Base-by-base conservation (phyloP, 805 yeast genomes). In the Brettanomyces nanus region DNA sequence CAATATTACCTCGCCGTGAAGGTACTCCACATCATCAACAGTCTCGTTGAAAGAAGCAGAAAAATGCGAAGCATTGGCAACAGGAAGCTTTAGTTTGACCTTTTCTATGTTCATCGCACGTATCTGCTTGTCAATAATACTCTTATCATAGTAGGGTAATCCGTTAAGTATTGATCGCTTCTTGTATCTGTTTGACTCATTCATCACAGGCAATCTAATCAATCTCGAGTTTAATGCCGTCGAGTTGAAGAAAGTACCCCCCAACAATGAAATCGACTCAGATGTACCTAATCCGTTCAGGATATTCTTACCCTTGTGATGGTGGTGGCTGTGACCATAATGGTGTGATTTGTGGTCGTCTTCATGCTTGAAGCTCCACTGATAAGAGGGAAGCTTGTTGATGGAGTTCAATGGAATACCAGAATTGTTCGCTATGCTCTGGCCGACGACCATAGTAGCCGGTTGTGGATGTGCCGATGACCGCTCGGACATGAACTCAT, bases 1-100 rank as follows among this genome's bases (percentile, higher is more conserved):
- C 17, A 68, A 44, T 22, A 66, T 66, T 21, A 72, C 70, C 6
- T 67, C 57, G 30, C 74, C 73, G 42, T 73, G 79, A 5, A 63
- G 44, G 44, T 69, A 68, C 44, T 73, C 77, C 25, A 72, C 49
- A 43, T 70, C 73, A 39, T 58, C 66, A 18, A 73, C 54, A 22
- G 65, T 56, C 44, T 63, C 49, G 53, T 54, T 49, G 31, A 52
- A 38, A 15, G 44, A 43, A 6, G 39, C 31, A 6, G 61, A 51
- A 28, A 56, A 56, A 36, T 47, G 46, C 1, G 61, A 52, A 56
- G 31, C 58, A 54, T 49, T 46, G 3, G 53, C 40, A 26, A 41
- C 36, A 5, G 58, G 31, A 17, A 45, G 34, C 52, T 56, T 52
- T 35, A 38, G 38, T 37, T 53, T 42, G 39, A 58, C 47, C 59